Percentiles rank a stretch among this genome's conserved stretches.
These are phyloP conservation scores for Lasiodiplodia citricola DNA, from an alignment of 2,329 filamentous ascomycete genomes.

Conservation along the genomic window DNA sequence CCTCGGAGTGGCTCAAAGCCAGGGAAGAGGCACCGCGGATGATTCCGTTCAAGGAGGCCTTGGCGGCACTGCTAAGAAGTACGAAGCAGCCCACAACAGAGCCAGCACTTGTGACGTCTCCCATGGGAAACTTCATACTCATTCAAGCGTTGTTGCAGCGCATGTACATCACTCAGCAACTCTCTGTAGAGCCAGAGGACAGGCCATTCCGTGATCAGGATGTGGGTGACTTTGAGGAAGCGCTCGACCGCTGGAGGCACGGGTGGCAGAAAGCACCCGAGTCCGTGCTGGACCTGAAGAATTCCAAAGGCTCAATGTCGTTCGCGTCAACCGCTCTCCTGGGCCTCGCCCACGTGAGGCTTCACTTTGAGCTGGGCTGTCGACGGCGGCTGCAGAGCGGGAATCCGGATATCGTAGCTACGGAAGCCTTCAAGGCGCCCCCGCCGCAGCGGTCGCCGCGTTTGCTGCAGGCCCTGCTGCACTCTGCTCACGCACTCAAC, in stretches of 20 bases:
- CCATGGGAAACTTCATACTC: constrained; percentile 14
- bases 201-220: constrained; percentile 12
- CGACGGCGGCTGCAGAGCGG: constrained; percentile 22
- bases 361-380: constrained; percentile 2
- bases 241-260: constrained; percentile 9
- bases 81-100: constrained; percentile 18
- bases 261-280: constrained; percentile 13
- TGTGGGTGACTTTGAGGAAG: constrained; percentile 1
- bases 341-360: constrained; percentile 9
- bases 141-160: constrained; percentile 8
- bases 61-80: constrained; percentile 35
- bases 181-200: constrained; percentile 28
- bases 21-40: constrained; percentile 25
- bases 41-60: constrained; percentile 32
- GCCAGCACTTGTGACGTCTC: background rate
- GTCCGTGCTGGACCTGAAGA: constrained; percentile 6
- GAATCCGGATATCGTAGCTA: background rate
- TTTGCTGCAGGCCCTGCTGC: constrained; percentile 4
- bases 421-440: background rate
- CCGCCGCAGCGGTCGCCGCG: constrained; percentile 8
- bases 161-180: constrained; percentile 4
- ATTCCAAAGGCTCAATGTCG: constrained; percentile 8
- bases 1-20: background rate
- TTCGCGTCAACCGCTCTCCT: constrained; percentile 12
- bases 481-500: constrained; percentile 12